Conservation (phyloP, 306 rosid species). For the Calophaca sinica region DNA sequence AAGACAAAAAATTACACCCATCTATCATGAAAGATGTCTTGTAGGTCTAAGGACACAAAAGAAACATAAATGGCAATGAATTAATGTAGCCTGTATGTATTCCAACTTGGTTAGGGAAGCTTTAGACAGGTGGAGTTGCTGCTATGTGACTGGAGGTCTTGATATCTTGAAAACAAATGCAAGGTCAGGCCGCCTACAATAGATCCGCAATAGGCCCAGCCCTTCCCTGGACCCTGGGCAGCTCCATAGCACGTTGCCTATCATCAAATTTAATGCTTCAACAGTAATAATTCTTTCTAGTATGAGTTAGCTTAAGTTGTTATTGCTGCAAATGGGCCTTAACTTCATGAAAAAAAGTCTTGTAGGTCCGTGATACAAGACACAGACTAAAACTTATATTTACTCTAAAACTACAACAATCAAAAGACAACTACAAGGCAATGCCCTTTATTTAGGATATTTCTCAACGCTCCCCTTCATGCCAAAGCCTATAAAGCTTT, state of each 20-base stretch:
- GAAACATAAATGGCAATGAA: neutral
- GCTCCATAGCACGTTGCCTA: no score
- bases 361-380: neutral
- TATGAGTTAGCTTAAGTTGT: no score
- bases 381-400: neutral
- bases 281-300: no score
- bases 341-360: no score
- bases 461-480: neutral
- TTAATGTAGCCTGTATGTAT: conserved; percentile 1
- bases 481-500: neutral
- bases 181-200: no score
- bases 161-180: no score
- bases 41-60: neutral
- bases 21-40: conserved; percentile 2
- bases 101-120: neutral
- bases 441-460: neutral
- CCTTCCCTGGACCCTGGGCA: no score
- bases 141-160: no score
- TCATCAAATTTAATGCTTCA: no score
- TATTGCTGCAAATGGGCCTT: no score
- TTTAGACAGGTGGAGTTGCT: no score
- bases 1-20: neutral
- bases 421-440: neutral
- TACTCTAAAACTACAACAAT: neutral
- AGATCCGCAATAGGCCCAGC: no score